Evolutionary conservation across 169 alveolate species (phyloP).

Genomic region (Plasmodium gaboni): DNA sequence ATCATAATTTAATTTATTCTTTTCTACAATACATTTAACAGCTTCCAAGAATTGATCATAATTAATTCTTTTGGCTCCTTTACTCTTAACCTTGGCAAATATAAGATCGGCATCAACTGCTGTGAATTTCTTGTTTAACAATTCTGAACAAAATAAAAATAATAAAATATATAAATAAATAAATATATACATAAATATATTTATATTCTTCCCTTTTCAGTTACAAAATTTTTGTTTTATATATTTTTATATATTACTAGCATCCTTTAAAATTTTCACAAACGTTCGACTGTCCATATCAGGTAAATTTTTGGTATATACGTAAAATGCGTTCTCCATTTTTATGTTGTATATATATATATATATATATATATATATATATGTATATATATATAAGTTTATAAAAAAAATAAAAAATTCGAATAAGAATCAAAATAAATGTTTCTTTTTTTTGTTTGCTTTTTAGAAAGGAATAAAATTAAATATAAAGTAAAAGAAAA

Average conservation of each 20-base stretch:
- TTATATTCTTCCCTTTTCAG: background rate
- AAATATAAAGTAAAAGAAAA: too few species aligned
- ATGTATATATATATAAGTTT: too few species aligned
- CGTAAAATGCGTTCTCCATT: constrained; percentile 82
- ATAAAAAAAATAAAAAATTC: too few species aligned
- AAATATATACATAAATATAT: background rate
- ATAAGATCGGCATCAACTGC: constrained; percentile 88
- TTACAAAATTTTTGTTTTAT: background rate
- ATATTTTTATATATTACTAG: constrained; percentile 38
- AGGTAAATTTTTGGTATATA: constrained; percentile 83
- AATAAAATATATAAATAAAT: constrained; percentile 7
- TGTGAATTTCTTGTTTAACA: constrained; percentile 86
- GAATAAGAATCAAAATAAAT: too few species aligned
- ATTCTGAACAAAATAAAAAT: constrained; percentile 38
- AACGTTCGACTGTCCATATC: constrained; percentile 89
- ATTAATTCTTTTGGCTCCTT: constrained; percentile 83
- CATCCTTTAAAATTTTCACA: constrained; percentile 87
- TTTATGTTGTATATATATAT: constrained; percentile 13
- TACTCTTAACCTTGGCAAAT: constrained; percentile 87
- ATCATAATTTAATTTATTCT: constrained; percentile 76
- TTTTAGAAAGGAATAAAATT: too few species aligned
- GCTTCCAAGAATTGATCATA: constrained; percentile 83
- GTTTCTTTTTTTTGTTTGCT: too few species aligned
- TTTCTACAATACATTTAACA: constrained; percentile 78
- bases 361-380: background rate